phyloP scores from a whole-genome alignment of 1,139 yeast genomes.

The Taiozyma sp. region DNA sequence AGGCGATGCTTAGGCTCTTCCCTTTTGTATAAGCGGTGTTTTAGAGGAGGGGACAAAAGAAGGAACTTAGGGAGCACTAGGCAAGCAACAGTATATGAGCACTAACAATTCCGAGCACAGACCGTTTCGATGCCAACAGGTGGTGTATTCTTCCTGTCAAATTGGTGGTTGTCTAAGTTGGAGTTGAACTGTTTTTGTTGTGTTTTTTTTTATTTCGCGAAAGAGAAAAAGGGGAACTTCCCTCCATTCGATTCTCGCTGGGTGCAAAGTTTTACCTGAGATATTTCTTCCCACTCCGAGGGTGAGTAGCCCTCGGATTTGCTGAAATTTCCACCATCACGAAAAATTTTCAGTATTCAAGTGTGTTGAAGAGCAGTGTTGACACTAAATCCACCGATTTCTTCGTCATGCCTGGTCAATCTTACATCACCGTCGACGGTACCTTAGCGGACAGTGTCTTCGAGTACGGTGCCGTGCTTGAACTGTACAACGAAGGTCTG shows the following conservation, averaged over 20 bases:
- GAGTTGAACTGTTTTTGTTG: neutral
- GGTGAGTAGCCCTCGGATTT: too few species aligned
- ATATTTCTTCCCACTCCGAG: too few species aligned
- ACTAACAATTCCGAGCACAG: neutral
- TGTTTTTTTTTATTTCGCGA: neutral
- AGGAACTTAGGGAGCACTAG: too few species aligned
- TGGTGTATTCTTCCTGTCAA: neutral
- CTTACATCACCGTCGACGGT: slow-evolving; percentile 15
- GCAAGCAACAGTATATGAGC: neutral
- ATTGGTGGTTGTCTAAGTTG: neutral
- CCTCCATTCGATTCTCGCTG: neutral
- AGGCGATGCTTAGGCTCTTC: neutral
- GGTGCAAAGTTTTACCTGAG: neutral
- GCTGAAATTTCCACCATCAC: neutral
- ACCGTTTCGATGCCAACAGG: neutral
- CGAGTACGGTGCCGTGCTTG: slow-evolving; percentile 13
- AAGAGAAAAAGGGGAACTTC: neutral
- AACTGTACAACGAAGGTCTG: slow-evolving; percentile 10
- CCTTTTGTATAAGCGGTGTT: neutral
- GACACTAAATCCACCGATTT: neutral
- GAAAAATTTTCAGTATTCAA: neutral
- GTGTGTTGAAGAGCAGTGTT: neutral
- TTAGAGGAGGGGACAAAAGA: neutral
- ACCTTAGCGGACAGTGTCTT: slow-evolving; percentile 11
- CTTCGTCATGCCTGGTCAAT: slow-evolving; percentile 12